Evolutionary conservation across 2,329 filamentous ascomycete species (phyloP), one percentile per base, ranked within the genome.

Genomic region (Aspergillus sp.): DNA sequence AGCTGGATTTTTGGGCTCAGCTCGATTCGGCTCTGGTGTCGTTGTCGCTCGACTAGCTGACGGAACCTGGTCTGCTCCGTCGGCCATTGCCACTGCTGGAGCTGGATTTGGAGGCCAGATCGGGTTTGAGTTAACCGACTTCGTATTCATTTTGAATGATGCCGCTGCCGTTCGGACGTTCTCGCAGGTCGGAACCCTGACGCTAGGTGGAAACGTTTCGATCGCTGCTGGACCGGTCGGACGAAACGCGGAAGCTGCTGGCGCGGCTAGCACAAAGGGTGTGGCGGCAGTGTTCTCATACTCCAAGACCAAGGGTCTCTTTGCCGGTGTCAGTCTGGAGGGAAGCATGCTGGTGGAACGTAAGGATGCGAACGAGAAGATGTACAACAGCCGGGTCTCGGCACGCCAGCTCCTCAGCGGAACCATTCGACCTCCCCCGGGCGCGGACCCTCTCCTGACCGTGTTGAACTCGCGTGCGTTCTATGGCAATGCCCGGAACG

Each of bases 71-170:
- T 82, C 80, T 39, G 80, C 80, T 19, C 80, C 80, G 5, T 82
- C 80, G 8, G 80, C 80, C 15, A 79, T 82, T 57, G 77, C 77
- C 51, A 81, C 79, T 38, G 79, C 77, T 10, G 80, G 80, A 61
- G 80, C 78, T 27, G 80, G 80, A 21, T 80, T 82, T 55, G 80
- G 80, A 63, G 80, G 80, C 52, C 80, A 82, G 63, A 82, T 82
- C 62, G 80, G 80, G 3, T 82, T 82, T 65, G 80, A 82, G 64
- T 70, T 82, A 61, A 82, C 80, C 36, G 80, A 82, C 66, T 99
- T 99, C 74, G 95, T 99, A 74, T 98, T 99, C 79, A 97, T 99
- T 66, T 87, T 99, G 66, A 99, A 99, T 79, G 94, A 99, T 73
- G 82, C 88, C 44, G 86, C 83, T 60, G 94, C 95, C 48, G 94